Conservation (phyloP, 169 alveolate genomes). For the Plasmodium coatneyi region DNA sequence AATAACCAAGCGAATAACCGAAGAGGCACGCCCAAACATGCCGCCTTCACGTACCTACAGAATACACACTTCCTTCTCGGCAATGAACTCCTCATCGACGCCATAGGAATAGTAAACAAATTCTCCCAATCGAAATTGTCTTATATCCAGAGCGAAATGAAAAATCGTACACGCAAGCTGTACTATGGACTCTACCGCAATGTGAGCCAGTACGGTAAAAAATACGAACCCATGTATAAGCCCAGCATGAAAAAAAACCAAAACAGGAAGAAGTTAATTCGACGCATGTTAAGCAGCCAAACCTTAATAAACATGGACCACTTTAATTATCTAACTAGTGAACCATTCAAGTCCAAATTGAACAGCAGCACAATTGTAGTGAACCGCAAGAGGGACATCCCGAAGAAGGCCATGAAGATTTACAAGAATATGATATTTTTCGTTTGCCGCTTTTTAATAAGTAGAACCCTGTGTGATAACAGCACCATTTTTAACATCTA, state of each 20-base stretch:
- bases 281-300: slow-evolving; percentile 3
- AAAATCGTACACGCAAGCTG: slow-evolving; percentile 44
- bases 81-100: slow-evolving; percentile 71
- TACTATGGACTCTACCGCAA: slow-evolving; percentile 9
- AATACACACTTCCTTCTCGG: slow-evolving; percentile 62
- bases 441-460: slow-evolving; percentile 71
- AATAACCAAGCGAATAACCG: background rate
- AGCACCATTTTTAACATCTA: slow-evolving; percentile 70
- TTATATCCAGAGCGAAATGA: slow-evolving; percentile 35
- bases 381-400: background rate
- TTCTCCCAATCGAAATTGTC: background rate
- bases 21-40: slow-evolving; percentile 15
- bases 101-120: slow-evolving; percentile 8
- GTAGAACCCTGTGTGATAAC: slow-evolving; percentile 70
- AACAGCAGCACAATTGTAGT: background rate
- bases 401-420: slow-evolving; percentile 18
- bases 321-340: slow-evolving; percentile 38
- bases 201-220: background rate
- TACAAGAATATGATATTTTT: slow-evolving; percentile 64
- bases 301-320: slow-evolving; percentile 31
- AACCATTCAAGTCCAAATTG: background rate
- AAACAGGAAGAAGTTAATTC: background rate
- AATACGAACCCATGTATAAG: background rate
- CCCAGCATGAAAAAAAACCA: background rate
- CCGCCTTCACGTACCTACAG: slow-evolving; percentile 45